Conservation (phyloP, 306 rosid genomes). For the Lathyrus tuberosus region DNA sequence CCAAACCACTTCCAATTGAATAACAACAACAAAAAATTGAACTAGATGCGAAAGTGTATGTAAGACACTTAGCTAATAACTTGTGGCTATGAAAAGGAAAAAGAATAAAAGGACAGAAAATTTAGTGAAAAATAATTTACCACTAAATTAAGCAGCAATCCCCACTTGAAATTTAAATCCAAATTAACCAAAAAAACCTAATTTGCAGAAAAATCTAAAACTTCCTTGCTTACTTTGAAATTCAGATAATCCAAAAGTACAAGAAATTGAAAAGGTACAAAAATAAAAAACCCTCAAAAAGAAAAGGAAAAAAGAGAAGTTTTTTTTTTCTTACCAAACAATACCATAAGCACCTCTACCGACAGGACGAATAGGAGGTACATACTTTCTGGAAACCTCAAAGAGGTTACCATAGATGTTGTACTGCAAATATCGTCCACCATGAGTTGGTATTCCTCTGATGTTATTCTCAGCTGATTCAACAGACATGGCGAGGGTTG, state of each 20-base stretch:
- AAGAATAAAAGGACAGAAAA: no score
- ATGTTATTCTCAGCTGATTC: conserved; percentile 56
- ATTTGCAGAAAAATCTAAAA: no score
- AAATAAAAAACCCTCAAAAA: conserved; percentile 5
- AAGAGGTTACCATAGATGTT: conserved; percentile 88
- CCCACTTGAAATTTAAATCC: no score
- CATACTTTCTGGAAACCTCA: conserved; percentile 85
- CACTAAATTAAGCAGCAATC: no score
- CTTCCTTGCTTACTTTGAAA: conserved; percentile 27
- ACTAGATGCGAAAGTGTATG: neutral
- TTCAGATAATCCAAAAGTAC: conserved; percentile 12
- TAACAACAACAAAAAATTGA: conserved; percentile 22
- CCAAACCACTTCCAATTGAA: no score
- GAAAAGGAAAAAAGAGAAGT: neutral
- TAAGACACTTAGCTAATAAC: neutral
- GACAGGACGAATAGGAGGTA: conserved; percentile 91
- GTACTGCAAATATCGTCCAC: conserved; percentile 80
- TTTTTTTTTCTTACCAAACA: conserved; percentile 67
- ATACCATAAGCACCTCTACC: conserved; percentile 98
- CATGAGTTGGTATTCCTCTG: conserved; percentile 70
- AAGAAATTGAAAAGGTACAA: conserved; percentile 21
- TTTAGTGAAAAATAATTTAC: no score
- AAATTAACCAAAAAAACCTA: no score
- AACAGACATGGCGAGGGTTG: conserved; percentile 38
- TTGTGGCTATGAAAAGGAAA: no score